These are phyloP conservation scores for Hymenoscyphus fructigenus DNA, from an alignment of 2,329 filamentous ascomycete species.

Conservation along the genomic window DNA sequence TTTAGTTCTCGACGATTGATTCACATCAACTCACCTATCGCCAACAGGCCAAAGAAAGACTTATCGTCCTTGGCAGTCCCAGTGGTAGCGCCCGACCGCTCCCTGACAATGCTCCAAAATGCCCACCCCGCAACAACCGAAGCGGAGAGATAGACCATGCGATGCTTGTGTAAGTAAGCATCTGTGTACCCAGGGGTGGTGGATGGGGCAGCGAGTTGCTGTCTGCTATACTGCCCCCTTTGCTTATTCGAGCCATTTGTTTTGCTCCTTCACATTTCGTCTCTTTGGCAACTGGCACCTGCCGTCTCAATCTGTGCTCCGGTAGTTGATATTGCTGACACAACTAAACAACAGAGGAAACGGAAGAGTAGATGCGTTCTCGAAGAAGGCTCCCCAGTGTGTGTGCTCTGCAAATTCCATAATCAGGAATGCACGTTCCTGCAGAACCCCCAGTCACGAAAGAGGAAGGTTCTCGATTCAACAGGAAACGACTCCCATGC, in stretches of 20 bases:
- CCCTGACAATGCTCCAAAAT: slow-evolving; percentile 17
- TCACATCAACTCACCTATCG: background rate
- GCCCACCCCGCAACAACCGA: slow-evolving; percentile 71
- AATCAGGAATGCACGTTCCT: slow-evolving; percentile 75
- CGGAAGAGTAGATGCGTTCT: slow-evolving; percentile 60
- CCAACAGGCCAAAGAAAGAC: background rate
- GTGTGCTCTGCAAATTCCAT: slow-evolving; percentile 73
- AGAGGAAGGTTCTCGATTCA: slow-evolving; percentile 70
- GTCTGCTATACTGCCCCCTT: too few species aligned
- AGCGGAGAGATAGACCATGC: slow-evolving; percentile 68
- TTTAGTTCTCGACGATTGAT: background rate
- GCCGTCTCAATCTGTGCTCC: background rate
- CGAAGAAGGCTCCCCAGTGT: slow-evolving; percentile 69
- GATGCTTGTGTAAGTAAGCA: slow-evolving; percentile 50
- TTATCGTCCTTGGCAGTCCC: background rate
- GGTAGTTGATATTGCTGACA: slow-evolving; percentile 12
- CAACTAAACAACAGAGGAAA: slow-evolving; percentile 25
- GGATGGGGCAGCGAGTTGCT: background rate
- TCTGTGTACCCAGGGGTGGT: background rate
- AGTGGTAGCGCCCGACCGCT: background rate
- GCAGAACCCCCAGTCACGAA: slow-evolving; percentile 71
- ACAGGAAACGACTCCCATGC: slow-evolving; percentile 31
- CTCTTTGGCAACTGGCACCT: background rate
- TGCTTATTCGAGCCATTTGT: too few species aligned
- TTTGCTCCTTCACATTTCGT: background rate